Percentiles rank a stretch among this genome's conserved stretches.
These are phyloP conservation scores for Tetrapyrgos nigripes DNA, from an alignment of 1,284 basidiomycete species.

Conservation along the genomic window DNA sequence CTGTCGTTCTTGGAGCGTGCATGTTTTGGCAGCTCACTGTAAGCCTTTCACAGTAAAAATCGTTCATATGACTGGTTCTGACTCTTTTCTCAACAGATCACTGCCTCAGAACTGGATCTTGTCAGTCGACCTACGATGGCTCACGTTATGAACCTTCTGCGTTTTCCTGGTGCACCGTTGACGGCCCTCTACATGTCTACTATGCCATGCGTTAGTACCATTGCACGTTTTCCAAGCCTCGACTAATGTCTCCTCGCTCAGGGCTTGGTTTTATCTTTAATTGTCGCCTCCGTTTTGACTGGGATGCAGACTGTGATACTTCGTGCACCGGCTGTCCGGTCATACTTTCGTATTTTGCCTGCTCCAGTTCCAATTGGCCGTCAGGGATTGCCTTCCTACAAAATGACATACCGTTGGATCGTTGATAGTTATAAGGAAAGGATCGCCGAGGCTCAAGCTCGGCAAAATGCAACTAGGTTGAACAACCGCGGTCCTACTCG, in stretches of 20 bases:
- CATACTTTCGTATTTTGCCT: constrained; percentile 10
- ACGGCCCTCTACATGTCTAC: constrained; percentile 13
- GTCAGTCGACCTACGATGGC: constrained; percentile 12
- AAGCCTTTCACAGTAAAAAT: constrained; percentile 31
- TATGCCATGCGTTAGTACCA: constrained; percentile 10
- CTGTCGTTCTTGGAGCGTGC: constrained; percentile 64
- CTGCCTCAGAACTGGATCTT: constrained; percentile 14
- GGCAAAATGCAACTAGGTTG: neutral
- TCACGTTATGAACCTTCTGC: constrained; percentile 17
- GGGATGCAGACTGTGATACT: constrained; percentile 7
- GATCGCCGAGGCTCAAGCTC: neutral
- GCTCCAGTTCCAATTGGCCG: neutral
- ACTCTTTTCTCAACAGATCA: constrained; percentile 4
- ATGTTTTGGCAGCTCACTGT: constrained; percentile 81
- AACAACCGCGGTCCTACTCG: neutral
- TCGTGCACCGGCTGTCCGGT: constrained; percentile 10
- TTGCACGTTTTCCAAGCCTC: neutral
- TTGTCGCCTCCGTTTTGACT: constrained; percentile 5
- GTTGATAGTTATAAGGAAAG: neutral
- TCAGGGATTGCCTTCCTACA: constrained; percentile 9
- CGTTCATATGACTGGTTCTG: constrained; percentile 12
- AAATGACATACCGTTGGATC: constrained; percentile 5
- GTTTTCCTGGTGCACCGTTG: constrained; percentile 17
- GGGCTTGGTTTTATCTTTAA: constrained; percentile 14
- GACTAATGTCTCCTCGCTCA: neutral